A percentile compares a stretch with the other conserved stretches of the same genome.
Conservation (phyloP, 768 basidiomycete species). For the Chiua virens region DNA sequence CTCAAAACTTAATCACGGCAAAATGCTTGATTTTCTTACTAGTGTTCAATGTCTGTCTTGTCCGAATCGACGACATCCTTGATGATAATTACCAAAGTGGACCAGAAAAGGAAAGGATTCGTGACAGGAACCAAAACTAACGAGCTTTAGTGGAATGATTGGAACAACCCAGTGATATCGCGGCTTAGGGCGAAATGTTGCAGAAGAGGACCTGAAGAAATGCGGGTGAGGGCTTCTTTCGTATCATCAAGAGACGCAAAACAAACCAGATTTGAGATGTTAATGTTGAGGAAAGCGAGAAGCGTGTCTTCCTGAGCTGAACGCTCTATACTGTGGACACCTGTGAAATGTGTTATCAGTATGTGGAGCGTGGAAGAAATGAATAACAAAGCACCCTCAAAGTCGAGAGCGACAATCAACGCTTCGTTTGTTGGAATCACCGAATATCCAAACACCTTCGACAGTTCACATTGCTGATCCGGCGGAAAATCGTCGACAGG, state of each 20-base stretch:
- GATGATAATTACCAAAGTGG: conserved; percentile 60
- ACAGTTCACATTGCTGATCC: conserved; percentile 64
- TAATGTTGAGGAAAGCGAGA: conserved; percentile 63
- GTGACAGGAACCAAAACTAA: conserved; percentile 55
- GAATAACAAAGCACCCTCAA: conserved; percentile 45
- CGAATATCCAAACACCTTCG: conserved; percentile 68
- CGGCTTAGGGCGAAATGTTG: conserved; percentile 61
- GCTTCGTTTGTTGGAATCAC: conserved; percentile 57
- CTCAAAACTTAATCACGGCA: no score
- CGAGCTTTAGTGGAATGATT: conserved; percentile 58
- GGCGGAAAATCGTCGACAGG: conserved; percentile 38
- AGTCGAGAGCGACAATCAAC: conserved; percentile 62
- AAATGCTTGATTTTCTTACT: conserved; percentile 52
- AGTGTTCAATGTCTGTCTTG: conserved; percentile 54
- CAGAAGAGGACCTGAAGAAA: conserved; percentile 54
- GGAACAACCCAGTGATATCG: conserved; percentile 59
- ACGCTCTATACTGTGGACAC: conserved; percentile 65
- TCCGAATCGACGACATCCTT: conserved; percentile 69
- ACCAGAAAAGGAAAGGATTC: conserved; percentile 59
- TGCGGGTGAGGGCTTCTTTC: conserved; percentile 15
- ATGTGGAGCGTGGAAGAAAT: no score
- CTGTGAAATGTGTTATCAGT: no score
- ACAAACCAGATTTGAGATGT: conserved; percentile 59
- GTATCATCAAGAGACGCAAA: background rate
- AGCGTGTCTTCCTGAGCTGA: conserved; percentile 66